A percentile compares a stretch with the other conserved stretches of the same genome.
phyloP scores from a whole-genome alignment of 345 rosid species.

The Eucalyptus regnans region DNA sequence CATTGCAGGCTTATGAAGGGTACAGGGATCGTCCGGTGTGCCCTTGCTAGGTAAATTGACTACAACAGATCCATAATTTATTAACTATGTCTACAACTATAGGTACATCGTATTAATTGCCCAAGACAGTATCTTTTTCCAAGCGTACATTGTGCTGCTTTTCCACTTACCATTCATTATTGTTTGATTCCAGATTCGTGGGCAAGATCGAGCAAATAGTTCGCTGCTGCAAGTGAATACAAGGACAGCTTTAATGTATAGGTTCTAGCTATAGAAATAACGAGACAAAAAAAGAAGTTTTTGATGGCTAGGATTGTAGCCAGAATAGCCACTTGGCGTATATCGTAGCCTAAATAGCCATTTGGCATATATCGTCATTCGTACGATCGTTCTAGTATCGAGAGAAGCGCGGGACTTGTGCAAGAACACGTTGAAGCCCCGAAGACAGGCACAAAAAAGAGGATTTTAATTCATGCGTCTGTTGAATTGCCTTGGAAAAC shows the following conservation, averaged over 20 bases:
- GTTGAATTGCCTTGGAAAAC: background rate
- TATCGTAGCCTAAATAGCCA: background rate
- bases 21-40: background rate
- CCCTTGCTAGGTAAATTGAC: background rate
- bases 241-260: background rate
- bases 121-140: background rate
- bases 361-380: background rate
- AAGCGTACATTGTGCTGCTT: background rate
- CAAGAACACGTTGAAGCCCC: background rate
- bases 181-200: background rate
- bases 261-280: background rate
- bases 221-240: background rate
- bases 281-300: background rate
- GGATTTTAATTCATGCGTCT: background rate
- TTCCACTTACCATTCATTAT: background rate
- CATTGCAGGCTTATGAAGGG: background rate
- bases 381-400: background rate
- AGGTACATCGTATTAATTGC: background rate
- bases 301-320: background rate
- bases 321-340: background rate
- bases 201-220: background rate
- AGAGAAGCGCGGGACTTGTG: background rate
- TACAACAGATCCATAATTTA: background rate
- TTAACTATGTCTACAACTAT: background rate
- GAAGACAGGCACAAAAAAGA: background rate